Evolutionary conservation across 192 early-diverging fungal species (phyloP).

Genomic region (Coemansia sp.): DNA sequence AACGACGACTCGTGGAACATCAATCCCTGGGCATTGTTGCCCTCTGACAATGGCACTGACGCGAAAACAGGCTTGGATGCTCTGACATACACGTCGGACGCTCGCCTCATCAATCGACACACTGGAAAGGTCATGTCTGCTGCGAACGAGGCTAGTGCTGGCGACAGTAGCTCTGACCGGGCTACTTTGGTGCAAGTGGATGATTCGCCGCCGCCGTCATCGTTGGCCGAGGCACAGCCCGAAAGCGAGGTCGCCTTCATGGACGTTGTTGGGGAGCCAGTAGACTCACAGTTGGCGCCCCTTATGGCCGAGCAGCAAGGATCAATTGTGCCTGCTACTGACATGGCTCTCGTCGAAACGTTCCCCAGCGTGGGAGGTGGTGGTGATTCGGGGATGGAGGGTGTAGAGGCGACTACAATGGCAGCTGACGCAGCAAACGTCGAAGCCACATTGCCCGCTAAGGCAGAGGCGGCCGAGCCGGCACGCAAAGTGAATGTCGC

Average conservation of each 20-base stretch:
- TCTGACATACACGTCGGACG: slow-evolving; percentile 34
- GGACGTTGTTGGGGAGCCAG: neutral
- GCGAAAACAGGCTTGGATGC: slow-evolving; percentile 7
- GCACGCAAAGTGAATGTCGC: slow-evolving; percentile 35
- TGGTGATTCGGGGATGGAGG: neutral
- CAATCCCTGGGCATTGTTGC: slow-evolving; percentile 15
- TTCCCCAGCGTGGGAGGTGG: neutral
- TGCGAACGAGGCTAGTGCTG: neutral
- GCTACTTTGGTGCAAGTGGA: neutral
- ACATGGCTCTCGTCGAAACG: neutral
- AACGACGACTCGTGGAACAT: slow-evolving; percentile 53
- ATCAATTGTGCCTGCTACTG: neutral
- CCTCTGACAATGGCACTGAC: neutral
- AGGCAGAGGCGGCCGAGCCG: neutral
- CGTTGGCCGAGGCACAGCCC: neutral
- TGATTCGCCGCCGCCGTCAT: neutral
- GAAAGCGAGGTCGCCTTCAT: neutral
- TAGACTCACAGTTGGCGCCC: neutral
- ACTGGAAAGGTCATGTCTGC: slow-evolving; percentile 12
- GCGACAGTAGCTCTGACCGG: neutral
- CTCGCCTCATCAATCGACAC: slow-evolving; percentile 22
- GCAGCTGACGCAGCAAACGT: neutral
- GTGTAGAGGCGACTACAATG: neutral
- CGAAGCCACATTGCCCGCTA: neutral
- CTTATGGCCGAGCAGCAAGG: neutral